A percentile compares a stretch with the other conserved stretches of the same genome.
Conservation (phyloP, 768 basidiomycete genomes). For the Lactifluus hygrophoroides region DNA sequence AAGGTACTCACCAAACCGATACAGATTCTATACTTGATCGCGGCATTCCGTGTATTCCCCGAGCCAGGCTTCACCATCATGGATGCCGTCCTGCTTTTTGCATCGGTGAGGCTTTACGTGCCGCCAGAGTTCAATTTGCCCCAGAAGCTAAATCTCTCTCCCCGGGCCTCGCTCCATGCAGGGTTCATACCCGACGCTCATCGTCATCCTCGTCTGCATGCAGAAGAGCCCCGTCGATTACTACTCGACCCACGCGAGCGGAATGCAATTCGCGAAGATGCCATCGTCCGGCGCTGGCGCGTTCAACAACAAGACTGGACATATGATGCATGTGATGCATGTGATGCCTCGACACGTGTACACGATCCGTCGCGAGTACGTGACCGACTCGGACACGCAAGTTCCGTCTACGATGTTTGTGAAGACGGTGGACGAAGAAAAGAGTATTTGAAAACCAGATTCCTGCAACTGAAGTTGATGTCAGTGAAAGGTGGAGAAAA, state of each 20-base stretch:
- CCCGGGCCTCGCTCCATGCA: too few species aligned
- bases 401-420: constrained; percentile 2
- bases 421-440: constrained; percentile 2
- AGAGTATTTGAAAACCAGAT: not conserved
- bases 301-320: not conserved
- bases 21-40: constrained; percentile 5
- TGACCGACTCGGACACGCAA: not conserved
- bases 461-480: too few species aligned
- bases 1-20: not conserved
- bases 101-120: not conserved
- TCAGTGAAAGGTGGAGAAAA: too few species aligned
- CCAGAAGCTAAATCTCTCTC: not conserved
- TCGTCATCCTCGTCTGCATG: constrained; percentile 9
- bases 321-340: too few species aligned
- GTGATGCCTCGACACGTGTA: constrained; percentile 3
- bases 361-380: not conserved
- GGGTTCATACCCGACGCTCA: constrained; percentile 11
- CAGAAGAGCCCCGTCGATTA: constrained; percentile 13
- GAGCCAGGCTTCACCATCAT: not conserved
- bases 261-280: not conserved
- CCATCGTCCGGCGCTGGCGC: not conserved
- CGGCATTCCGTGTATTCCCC: constrained; percentile 3
- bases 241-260: not conserved
- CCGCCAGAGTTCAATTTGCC: not conserved
- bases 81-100: constrained; percentile 1